Percentiles rank a stretch among this genome's conserved stretches.
These are phyloP conservation scores for Acmispon strigosus DNA, from an alignment of 306 rosid species.

Conservation along the genomic window DNA sequence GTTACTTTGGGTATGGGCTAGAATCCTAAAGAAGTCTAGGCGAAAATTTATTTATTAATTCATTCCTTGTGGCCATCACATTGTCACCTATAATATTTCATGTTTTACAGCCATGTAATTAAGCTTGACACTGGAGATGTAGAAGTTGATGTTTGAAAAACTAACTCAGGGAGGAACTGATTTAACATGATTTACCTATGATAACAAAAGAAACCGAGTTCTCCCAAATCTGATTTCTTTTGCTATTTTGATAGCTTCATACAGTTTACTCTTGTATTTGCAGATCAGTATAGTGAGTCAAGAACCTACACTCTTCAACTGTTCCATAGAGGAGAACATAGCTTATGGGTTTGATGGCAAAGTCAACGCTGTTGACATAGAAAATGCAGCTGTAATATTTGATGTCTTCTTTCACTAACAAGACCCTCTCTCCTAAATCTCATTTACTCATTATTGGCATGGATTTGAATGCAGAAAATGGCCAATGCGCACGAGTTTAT, in stretches of 20 bases:
- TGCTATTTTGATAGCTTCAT: constrained; percentile 4
- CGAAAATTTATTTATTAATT: constrained; percentile 3
- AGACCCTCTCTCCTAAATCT: background rate
- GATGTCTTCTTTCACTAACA: background rate
- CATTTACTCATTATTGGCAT: background rate
- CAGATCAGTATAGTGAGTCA: constrained; percentile 84
- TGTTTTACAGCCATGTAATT: background rate
- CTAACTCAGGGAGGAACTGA: background rate
- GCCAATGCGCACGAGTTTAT: constrained; percentile 67
- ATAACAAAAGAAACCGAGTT: constrained; percentile 4
- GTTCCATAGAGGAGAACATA: constrained; percentile 77
- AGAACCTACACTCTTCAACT: constrained; percentile 74
- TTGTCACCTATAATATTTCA: background rate
- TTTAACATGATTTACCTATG: background rate
- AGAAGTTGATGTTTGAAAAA: background rate
- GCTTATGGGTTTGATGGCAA: constrained; percentile 74
- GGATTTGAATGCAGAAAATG: constrained; percentile 55
- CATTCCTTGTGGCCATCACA: background rate
- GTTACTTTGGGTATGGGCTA: background rate
- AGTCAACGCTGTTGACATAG: constrained; percentile 37
- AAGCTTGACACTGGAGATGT: background rate
- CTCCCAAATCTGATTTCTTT: background rate
- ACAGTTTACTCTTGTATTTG: constrained; percentile 12
- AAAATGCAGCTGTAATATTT: constrained; percentile 62
- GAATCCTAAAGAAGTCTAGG: background rate